phyloP scores from a whole-genome alignment of 345 rosid genomes.

The Boechera divaricarpa region DNA sequence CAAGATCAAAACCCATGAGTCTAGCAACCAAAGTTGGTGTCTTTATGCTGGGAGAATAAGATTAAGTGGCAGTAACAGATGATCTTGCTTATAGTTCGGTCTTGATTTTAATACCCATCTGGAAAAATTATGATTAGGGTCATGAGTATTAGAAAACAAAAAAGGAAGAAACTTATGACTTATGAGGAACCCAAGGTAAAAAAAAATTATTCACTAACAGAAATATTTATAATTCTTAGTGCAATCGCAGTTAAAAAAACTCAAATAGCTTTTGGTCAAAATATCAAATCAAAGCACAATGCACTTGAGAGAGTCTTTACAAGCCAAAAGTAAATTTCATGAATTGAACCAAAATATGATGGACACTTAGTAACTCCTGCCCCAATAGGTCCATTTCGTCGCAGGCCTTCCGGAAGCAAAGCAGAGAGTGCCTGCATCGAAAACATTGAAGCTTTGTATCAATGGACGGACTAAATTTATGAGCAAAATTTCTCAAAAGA shows the following conservation, averaged over 20 bases:
- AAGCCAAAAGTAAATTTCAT: constrained; percentile 19
- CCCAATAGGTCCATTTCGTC: constrained; percentile 95
- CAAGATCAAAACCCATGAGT: constrained; percentile 94
- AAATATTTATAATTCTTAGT: constrained; percentile 31
- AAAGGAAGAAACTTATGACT: constrained; percentile 12
- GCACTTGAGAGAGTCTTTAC: constrained; percentile 21
- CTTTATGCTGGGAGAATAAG: constrained; percentile 70
- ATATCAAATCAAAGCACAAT: constrained; percentile 24
- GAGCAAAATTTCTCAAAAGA: constrained; percentile 7
- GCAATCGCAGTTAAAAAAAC: constrained; percentile 4
- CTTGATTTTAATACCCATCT: constrained; percentile 80
- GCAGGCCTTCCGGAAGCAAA: constrained; percentile 97
- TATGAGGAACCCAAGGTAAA: constrained; percentile 34
- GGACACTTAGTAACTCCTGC: constrained; percentile 77
- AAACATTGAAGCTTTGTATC: not conserved
- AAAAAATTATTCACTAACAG: constrained; percentile 51
- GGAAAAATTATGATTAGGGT: not conserved
- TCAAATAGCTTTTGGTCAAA: constrained; percentile 11
- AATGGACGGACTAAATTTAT: not conserved
- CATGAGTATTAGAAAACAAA: constrained; percentile 15
- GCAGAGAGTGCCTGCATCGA: constrained; percentile 68
- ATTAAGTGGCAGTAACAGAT: constrained; percentile 25
- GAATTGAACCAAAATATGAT: constrained; percentile 18
- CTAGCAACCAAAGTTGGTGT: constrained; percentile 87
- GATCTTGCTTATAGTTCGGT: constrained; percentile 51